A percentile compares a stretch with the other conserved stretches of the same genome.
phyloP scores from a whole-genome alignment of 1,284 basidiomycete genomes.

The Cryptococcus sp. region DNA sequence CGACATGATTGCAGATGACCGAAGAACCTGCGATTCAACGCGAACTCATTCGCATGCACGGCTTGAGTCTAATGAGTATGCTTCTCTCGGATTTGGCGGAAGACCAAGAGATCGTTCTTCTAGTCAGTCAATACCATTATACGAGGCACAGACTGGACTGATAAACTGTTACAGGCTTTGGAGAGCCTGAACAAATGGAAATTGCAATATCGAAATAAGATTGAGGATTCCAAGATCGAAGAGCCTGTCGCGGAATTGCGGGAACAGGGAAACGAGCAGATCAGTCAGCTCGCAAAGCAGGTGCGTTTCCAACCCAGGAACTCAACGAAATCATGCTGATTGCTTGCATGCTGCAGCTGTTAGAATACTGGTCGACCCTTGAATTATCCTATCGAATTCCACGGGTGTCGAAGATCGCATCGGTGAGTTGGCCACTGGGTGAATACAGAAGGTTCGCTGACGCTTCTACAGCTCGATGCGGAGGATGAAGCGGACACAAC shows the following conservation, averaged over 20 bases:
- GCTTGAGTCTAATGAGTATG: slow-evolving; percentile 88
- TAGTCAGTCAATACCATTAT: slow-evolving; percentile 57
- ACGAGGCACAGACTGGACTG: slow-evolving; percentile 1
- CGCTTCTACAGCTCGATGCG: slow-evolving; percentile 38
- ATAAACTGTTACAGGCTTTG: slow-evolving; percentile 60
- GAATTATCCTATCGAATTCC: slow-evolving; percentile 48
- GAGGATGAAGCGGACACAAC: slow-evolving; percentile 49
- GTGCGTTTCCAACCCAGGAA: slow-evolving; percentile 7
- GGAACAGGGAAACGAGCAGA: slow-evolving; percentile 28
- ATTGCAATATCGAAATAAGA: slow-evolving; percentile 84
- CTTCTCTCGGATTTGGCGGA: slow-evolving; percentile 72
- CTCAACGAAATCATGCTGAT: not conserved
- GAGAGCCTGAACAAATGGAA: slow-evolving; percentile 78
- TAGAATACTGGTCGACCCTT: slow-evolving; percentile 46
- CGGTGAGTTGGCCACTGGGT: slow-evolving; percentile 22
- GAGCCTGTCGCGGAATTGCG: slow-evolving; percentile 61
- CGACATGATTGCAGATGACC: slow-evolving; percentile 64
- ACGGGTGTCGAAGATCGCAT: slow-evolving; percentile 40
- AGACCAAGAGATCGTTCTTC: slow-evolving; percentile 69
- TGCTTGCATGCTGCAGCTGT: slow-evolving; percentile 19
- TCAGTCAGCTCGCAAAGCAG: slow-evolving; percentile 31
- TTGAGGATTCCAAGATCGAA: slow-evolving; percentile 81
- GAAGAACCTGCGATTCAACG: slow-evolving; percentile 76
- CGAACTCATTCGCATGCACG: slow-evolving; percentile 88
- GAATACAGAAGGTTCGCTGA: not conserved